These are phyloP conservation scores for Abelmoschus esculentus DNA, from an alignment of 345 rosid genomes.

Conservation along the genomic window DNA sequence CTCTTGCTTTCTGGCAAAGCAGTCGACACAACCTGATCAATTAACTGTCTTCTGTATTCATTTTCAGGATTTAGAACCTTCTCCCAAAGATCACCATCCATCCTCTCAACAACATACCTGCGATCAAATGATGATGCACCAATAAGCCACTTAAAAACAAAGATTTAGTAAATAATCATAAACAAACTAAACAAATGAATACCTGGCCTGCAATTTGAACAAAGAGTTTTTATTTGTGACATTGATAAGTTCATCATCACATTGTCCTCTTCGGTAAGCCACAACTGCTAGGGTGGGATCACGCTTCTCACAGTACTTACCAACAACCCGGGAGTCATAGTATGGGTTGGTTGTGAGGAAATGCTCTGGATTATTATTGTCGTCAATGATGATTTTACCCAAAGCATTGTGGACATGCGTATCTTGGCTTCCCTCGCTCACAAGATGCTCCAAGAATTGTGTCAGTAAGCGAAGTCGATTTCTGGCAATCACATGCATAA, in stretches of 20 bases:
- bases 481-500: conserved; percentile 35
- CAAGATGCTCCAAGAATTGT: conserved; percentile 98
- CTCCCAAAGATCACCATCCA: conserved; percentile 99
- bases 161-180: conserved; percentile 9
- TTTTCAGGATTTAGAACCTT: conserved; percentile 85
- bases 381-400: conserved; percentile 97
- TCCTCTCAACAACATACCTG: conserved; percentile 98
- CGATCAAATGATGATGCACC: conserved; percentile 15
- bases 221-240: conserved; percentile 94
- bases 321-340: conserved; percentile 96
- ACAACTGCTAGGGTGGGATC: conserved; percentile 98
- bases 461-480: conserved; percentile 99
- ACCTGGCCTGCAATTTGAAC: conserved; percentile 98
- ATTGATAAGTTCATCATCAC: conserved; percentile 93
- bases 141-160: conserved; percentile 20
- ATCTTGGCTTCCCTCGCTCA: conserved; percentile 99
- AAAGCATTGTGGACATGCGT: conserved; percentile 98
- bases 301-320: conserved; percentile 98
- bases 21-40: conserved; percentile 97
- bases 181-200: conserved; percentile 16
- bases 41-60: conserved; percentile 80
- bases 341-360: conserved; percentile 96
- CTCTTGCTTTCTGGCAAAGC: conserved; percentile 92
- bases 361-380: conserved; percentile 98
- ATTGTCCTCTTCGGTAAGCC: conserved; percentile 95